phyloP scores from a whole-genome alignment of 2,329 filamentous ascomycete genomes.

The Fusarium sp. region DNA sequence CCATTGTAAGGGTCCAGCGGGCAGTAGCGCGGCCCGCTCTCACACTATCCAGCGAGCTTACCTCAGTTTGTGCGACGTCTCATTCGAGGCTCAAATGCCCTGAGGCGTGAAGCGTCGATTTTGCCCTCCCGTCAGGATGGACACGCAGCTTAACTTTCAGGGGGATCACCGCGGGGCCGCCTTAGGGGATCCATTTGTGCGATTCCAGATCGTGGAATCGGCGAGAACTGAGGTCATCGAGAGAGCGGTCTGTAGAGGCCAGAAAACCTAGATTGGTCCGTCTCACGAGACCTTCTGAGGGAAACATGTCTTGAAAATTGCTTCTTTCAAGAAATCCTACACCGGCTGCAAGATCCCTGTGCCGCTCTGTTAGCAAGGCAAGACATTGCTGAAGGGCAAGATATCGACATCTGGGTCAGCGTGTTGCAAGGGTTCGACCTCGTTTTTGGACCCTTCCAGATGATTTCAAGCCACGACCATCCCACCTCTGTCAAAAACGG shows the following conservation, averaged over 20 bases:
- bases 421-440: neutral
- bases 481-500: conserved; percentile 7
- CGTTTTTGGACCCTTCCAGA: conserved; percentile 13
- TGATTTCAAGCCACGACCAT: conserved; percentile 6
- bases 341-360: neutral
- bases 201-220: neutral
- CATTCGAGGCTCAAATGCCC: conserved; percentile 7
- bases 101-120: conserved; percentile 14
- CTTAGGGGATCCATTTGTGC: neutral
- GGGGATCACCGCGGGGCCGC: conserved; percentile 28
- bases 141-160: conserved; percentile 18
- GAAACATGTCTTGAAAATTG: conserved; percentile 4
- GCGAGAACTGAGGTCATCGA: neutral
- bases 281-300: conserved; percentile 2
- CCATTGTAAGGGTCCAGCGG: conserved; percentile 35
- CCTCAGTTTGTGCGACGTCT: conserved; percentile 17
- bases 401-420: neutral
- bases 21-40: conserved; percentile 25
- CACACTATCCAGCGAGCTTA: conserved; percentile 17
- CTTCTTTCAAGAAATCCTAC: neutral
- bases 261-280: neutral
- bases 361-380: neutral
- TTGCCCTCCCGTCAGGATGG: conserved; percentile 16
- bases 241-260: neutral
- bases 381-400: neutral